phyloP scores from a whole-genome alignment of 257 asterid genomes.

The Anisodus tanguticus region DNA sequence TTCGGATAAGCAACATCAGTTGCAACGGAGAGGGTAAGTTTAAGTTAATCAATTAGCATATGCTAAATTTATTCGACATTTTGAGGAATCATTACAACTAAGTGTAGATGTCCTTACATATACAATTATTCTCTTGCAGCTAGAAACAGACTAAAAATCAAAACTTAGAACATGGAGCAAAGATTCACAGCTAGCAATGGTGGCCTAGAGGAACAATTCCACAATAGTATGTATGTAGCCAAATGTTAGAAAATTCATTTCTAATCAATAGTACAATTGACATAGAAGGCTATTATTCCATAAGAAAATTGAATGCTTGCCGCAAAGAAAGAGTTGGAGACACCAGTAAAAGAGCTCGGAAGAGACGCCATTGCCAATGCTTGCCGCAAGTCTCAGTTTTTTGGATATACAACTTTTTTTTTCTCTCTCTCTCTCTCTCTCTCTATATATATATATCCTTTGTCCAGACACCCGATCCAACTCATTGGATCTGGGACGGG shows the following conservation, averaged over 20 bases:
- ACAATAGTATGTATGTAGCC: not conserved
- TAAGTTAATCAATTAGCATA: not conserved
- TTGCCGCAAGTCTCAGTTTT: no score
- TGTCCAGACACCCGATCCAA: not conserved
- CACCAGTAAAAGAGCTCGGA: conserved; percentile 72
- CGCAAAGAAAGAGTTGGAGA: conserved; percentile 49
- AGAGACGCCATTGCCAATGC: conserved; percentile 59
- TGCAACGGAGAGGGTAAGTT: not conserved
- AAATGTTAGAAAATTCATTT: not conserved
- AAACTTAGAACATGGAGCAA: not conserved
- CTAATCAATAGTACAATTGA: not conserved
- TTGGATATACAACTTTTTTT: no score
- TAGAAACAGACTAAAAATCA: not conserved
- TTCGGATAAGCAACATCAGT: no score
- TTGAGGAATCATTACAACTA: not conserved
- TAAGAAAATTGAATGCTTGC: no score
- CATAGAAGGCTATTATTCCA: not conserved
- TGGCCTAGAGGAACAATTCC: not conserved
- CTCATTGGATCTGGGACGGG: not conserved
- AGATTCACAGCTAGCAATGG: not conserved
- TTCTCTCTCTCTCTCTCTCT: no score
- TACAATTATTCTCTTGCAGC: not conserved
- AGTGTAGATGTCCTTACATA: not conserved
- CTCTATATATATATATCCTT: no score
- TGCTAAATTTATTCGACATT: not conserved